phyloP scores from a whole-genome alignment of 1,284 basidiomycete species.

The Meira nashicola region DNA sequence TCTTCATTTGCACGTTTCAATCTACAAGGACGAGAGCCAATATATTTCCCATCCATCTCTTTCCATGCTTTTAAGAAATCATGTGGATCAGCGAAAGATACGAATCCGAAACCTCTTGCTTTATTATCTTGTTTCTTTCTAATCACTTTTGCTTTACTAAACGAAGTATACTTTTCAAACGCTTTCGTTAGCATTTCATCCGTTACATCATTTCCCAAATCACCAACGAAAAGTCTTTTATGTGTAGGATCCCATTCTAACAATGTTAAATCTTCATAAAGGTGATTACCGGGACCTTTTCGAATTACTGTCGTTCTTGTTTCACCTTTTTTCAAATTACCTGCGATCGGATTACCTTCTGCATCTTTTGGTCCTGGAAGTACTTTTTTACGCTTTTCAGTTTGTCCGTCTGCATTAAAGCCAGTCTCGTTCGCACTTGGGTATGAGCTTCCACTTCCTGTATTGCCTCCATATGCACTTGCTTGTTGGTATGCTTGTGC shows the following conservation, averaged over 20 bases:
- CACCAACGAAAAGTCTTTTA: slow-evolving; percentile 96
- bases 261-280: slow-evolving; percentile 96
- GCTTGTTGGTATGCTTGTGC: slow-evolving; percentile 12
- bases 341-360: slow-evolving; percentile 26
- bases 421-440: background rate
- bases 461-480: slow-evolving; percentile 14
- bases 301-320: slow-evolving; percentile 89
- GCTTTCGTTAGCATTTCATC: slow-evolving; percentile 88
- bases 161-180: slow-evolving; percentile 81
- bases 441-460: background rate
- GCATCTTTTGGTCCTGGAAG: slow-evolving; percentile 21
- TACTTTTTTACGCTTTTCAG: slow-evolving; percentile 13
- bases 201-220: slow-evolving; percentile 95
- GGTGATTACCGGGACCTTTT: slow-evolving; percentile 79
- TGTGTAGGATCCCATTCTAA: slow-evolving; percentile 97
- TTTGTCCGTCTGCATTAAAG: background rate
- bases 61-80: slow-evolving; percentile 99
- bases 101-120: slow-evolving; percentile 90
- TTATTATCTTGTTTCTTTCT: slow-evolving; percentile 74
- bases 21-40: slow-evolving; percentile 46
- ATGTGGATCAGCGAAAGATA: slow-evolving; percentile 95
- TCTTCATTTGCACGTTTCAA: slow-evolving; percentile 48
- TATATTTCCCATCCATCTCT: slow-evolving; percentile 84
- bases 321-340: slow-evolving; percentile 69
- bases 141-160: slow-evolving; percentile 89